A percentile compares a stretch with the other conserved stretches of the same genome.
These are phyloP conservation scores for Chrysoporthe austroafricana DNA, from an alignment of 2,329 filamentous ascomycete genomes.

Conservation along the genomic window DNA sequence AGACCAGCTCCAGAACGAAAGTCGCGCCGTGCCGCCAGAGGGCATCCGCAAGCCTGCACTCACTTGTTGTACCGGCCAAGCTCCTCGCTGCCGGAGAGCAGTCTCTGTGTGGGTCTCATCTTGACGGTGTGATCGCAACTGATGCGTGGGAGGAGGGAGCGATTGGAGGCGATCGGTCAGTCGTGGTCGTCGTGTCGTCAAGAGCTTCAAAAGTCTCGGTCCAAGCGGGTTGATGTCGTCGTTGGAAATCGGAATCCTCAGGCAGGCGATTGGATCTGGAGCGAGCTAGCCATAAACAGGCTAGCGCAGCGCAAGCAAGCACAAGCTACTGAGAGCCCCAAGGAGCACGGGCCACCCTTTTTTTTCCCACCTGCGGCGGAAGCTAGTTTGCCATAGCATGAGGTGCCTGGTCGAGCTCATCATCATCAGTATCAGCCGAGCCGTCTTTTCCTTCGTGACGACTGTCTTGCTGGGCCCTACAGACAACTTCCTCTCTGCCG, in stretches of 20 bases:
- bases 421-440: not conserved
- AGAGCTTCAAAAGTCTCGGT: conserved; percentile 7
- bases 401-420: conserved; percentile 1
- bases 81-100: conserved; percentile 45
- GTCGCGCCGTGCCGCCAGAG: conserved; percentile 2
- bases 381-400: conserved; percentile 1
- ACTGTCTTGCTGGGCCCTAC: not conserved
- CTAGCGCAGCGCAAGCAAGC: not conserved
- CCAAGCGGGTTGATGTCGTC: conserved; percentile 30
- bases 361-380: not conserved
- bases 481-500: not conserved
- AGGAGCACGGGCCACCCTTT: conserved; percentile 18
- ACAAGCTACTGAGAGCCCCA: too few relatives aligned
- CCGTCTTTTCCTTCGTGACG: not conserved
- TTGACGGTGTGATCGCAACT: conserved; percentile 37
- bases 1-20: conserved; percentile 28
- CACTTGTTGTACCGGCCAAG: conserved; percentile 51
- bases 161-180: conserved; percentile 33
- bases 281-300: not conserved
- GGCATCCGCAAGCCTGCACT: conserved; percentile 35
- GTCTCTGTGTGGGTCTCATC: conserved; percentile 53
- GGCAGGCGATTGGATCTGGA: conserved; percentile 23
- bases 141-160: conserved; percentile 33
- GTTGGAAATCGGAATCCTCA: conserved; percentile 32
- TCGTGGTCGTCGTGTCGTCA: conserved; percentile 16